Conservation (phyloP, 2,329 filamentous ascomycete genomes). For the Pyrenochaeta sp. region DNA sequence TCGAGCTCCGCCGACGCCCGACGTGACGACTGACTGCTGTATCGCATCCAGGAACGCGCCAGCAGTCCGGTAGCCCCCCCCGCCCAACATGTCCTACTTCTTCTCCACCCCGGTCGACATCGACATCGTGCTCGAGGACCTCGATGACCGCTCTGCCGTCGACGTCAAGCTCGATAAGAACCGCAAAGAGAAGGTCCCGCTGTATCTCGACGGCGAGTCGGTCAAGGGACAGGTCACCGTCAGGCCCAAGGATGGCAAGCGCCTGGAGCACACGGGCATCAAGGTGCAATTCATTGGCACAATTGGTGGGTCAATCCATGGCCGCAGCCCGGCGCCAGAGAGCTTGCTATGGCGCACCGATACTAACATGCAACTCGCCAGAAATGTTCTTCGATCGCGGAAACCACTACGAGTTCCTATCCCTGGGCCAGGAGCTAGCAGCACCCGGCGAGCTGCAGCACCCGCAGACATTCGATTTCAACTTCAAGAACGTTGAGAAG, state of each 20-base stretch:
- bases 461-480: conserved; percentile 98
- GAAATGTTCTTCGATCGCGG: conserved; percentile 99
- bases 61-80: conserved; percentile 5
- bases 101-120: conserved; percentile 99
- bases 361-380: conserved; percentile 49
- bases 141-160: conserved; percentile 92
- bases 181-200: conserved; percentile 91
- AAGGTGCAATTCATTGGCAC: conserved; percentile 99
- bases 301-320: conserved; percentile 71
- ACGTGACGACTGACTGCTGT: conserved; percentile 21
- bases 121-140: conserved; percentile 95
- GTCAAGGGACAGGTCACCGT: conserved; percentile 97
- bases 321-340: not conserved
- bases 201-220: conserved; percentile 98
- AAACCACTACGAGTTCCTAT: conserved; percentile 99
- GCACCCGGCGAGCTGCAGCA: conserved; percentile 98
- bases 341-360: conserved; percentile 5
- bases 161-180: conserved; percentile 99
- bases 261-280: conserved; percentile 97
- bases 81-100: conserved; percentile 78
- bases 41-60: conserved; percentile 25
- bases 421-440: conserved; percentile 93
- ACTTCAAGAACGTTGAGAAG: conserved; percentile 99
- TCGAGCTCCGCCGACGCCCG: conserved; percentile 26
- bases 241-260: conserved; percentile 96